Evolutionary conservation across 2,329 filamentous ascomycete genomes (phyloP).

Genomic region (Stagonosporopsis chrysanthemi): DNA sequence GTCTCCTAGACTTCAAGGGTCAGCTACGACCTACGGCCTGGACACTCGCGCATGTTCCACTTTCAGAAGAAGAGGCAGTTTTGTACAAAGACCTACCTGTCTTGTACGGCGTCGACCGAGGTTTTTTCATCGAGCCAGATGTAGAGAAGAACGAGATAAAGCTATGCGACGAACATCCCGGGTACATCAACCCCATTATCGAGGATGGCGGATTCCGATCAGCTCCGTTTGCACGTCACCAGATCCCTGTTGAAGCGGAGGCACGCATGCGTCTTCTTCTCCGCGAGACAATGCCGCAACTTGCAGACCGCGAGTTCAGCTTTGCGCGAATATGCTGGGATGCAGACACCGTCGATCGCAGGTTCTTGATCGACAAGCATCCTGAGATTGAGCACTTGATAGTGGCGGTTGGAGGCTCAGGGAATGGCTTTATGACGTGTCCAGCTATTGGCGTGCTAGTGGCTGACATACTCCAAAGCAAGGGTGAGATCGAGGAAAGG

Average conservation of each 20-base stretch:
- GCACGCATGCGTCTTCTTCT: conserved; percentile 58
- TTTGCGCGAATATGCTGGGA: conserved; percentile 66
- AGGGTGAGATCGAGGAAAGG: conserved; percentile 54
- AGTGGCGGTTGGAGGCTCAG: conserved; percentile 60
- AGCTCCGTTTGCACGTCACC: conserved; percentile 53
- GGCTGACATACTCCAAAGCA: conserved; percentile 53
- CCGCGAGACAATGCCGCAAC: conserved; percentile 61
- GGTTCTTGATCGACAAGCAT: conserved; percentile 62
- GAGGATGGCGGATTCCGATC: conserved; percentile 44
- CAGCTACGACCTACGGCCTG: conserved; percentile 64
- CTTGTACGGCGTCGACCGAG: conserved; percentile 57
- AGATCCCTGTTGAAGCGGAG: conserved; percentile 59
- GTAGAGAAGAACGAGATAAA: conserved; percentile 56
- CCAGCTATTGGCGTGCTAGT: conserved; percentile 61
- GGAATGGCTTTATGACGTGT: conserved; percentile 63
- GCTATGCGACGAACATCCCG: conserved; percentile 65
- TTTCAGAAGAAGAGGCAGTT: conserved; percentile 56
- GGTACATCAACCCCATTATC: conserved; percentile 59
- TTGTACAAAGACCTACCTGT: conserved; percentile 59
- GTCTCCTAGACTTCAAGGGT: conserved; percentile 59
- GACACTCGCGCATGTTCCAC: conserved; percentile 61
- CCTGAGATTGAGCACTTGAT: conserved; percentile 54
- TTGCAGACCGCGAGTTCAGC: conserved; percentile 57
- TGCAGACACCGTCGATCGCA: conserved; percentile 62
- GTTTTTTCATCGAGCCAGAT: conserved; percentile 61